Base-by-base conservation (phyloP, 2,329 filamentous ascomycete species). In the Nigrograna mackinnonii region DNA sequence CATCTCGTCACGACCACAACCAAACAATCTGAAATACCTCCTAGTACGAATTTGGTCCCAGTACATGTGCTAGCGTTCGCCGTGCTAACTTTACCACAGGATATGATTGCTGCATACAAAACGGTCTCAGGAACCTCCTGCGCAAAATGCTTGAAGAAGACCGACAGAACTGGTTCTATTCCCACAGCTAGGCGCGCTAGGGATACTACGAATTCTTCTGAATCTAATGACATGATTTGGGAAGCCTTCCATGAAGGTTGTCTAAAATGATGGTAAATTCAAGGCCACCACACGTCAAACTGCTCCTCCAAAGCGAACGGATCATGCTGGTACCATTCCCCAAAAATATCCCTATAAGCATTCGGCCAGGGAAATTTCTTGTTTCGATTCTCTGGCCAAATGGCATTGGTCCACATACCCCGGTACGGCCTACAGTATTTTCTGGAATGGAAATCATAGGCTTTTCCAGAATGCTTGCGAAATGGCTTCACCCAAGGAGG, bases 21-120 rank as follows among this genome's bases (percentile, higher is more conserved):
- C 57, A 37, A 60, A 63, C 22, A 58, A 68, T 45, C 41, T 70
- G 26, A 52, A 46, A 22, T 51, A 60, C 51, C 40, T 68, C 13
- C 46, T 70, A 58, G 67, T 70, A 58, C 30, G 47, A 37, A 7
- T 22, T 7, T 19, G 12, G 14, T 45, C 19, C 31, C 20, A 7
- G 12, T 34, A 28, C 21, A 37, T 26, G n/a, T 31, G 20, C 34
- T 13, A 33, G 7, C 18, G 9, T 12, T 33, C 24, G 9, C 9
- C 9, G 24, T 28, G 24, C 6, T 6, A 19, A 32, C 9, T 38
- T 50, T 28, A 32, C 21, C 26, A 21, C 43, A 70, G 67, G 58
- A 68, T 44, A 70, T 70, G 67, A 66, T 70, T 46, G 57, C 57
- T 22, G 61, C 66, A n/a, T 70, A 69, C 45, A 68, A 62, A 35